Evolutionary conservation across 2,329 filamentous ascomycete genomes (phyloP), one percentile per base, ranked within the genome.

Genomic region (Aureobasidium melanogenum): DNA sequence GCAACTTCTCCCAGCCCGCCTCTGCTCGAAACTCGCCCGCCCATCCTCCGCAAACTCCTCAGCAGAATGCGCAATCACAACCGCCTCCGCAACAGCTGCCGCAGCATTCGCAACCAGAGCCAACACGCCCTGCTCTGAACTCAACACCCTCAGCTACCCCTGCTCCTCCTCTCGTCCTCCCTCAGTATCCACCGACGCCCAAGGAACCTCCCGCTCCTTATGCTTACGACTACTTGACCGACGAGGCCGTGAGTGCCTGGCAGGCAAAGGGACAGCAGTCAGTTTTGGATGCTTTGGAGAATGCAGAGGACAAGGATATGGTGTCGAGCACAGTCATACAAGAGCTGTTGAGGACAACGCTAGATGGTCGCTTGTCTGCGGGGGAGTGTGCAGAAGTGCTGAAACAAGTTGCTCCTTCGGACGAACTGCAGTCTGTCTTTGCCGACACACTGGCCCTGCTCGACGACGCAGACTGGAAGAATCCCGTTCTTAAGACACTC

Each of bases 371-470:
- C 52, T 74, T 97, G 48, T 79, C 82, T 41, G 79, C 89, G 2
- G 71, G 74, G 6, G 88, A 92, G 67, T 86, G 89, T 51, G 93
- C 92, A 28, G 77, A 75, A 22, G 82, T 86, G 61, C 81, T 96
- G 62, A 88, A 86, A 69, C 85, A 91, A 63, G 88, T 96, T 28
- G 82, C 82, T 19, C 78, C 81, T 58, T 71, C 77, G 68, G 63
- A 80, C 72, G 75, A 77, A 57, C 64, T 72, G 7, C 69, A 74
- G 59, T 84, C 85, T 3, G 77, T 92, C 19, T 94, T 97, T 69
- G 82, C 96, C 64, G 92, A 96, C 73, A 89, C 85, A 0, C 76
- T 97, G 38, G 89, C 89, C 3, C 86, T 94, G 63, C 82, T 94
- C 60, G 83, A 88, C 63, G 89, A 95, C 59, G 80, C 84, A 38